These are phyloP conservation scores for Babesia gibsoni DNA, from an alignment of 169 alveolate genomes.

Conservation along the genomic window DNA sequence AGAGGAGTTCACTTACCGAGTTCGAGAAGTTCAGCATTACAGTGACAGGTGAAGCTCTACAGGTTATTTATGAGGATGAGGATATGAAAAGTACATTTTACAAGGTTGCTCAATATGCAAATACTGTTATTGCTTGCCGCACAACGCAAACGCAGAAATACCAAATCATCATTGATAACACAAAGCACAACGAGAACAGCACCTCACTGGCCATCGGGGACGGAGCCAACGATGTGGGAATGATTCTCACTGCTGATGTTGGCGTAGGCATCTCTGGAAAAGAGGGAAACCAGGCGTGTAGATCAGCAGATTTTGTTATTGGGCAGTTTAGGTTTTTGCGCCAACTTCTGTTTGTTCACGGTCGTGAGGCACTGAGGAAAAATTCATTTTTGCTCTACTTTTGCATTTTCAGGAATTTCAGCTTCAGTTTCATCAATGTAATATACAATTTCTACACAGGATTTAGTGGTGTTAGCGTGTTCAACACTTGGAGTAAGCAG, in stretches of 20 bases:
- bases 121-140: slow-evolving; percentile 93
- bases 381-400: slow-evolving; percentile 77
- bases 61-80: slow-evolving; percentile 60
- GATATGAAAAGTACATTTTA: slow-evolving; percentile 16
- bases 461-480: slow-evolving; percentile 74
- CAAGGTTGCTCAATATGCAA: slow-evolving; percentile 72
- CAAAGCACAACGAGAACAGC: slow-evolving; percentile 77
- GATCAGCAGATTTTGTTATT: slow-evolving; percentile 87
- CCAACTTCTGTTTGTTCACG: slow-evolving; percentile 84
- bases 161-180: slow-evolving; percentile 89
- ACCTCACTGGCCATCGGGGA: slow-evolving; percentile 93
- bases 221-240: slow-evolving; percentile 99
- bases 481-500: slow-evolving; percentile 78
- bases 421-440: slow-evolving; percentile 66
- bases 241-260: slow-evolving; percentile 97
- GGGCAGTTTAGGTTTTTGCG: slow-evolving; percentile 83
- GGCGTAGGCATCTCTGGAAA: slow-evolving; percentile 97
- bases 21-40: slow-evolving; percentile 69
- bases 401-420: slow-evolving; percentile 72
- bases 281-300: slow-evolving; percentile 95
- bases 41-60: slow-evolving; percentile 77
- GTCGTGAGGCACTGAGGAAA: slow-evolving; percentile 79
- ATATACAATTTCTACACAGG: slow-evolving; percentile 65
- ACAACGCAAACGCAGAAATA: slow-evolving; percentile 97
- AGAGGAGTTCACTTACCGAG: slow-evolving; percentile 24